Base-by-base conservation (phyloP, 305 asterid genomes). In the Solanum hybrid region DNA sequence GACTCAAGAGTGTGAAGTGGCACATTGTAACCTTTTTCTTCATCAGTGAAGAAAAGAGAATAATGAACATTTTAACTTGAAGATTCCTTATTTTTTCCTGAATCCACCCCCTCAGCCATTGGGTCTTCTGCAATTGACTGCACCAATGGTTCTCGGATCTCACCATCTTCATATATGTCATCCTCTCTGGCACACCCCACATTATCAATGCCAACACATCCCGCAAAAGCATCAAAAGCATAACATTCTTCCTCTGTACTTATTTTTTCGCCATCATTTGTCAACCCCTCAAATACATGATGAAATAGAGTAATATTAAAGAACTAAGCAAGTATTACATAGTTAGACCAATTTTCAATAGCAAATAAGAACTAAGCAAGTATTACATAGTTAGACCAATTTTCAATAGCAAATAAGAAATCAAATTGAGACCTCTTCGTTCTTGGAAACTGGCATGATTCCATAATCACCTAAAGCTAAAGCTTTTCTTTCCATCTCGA, bases 101-200 rank as follows among this genome's bases (percentile, higher is more conserved):
- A 90, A 71, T 90, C 90, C 90, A 89, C 75, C 86, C 64, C 94
- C 74, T 80, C 92, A 73, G 36, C 89, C 89, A 89, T 89, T 74
- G 11, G 69, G 24, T 57, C 24, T 57, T 18, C 69, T 7, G 5
- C 69, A 57, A 57, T 18, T 7, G 94, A 91, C 82, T 37, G 91
- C 79, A 86, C 91, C 20, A 89, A 22, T 24, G 94, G 91, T 89
- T 94, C 98, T 91, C 97, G 94, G 88, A 97, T 93, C 92, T 97
- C 98, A 87, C 99, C 98, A 81, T 97, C 99, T 94, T 96, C 99
- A 90, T 88, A 94, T n/a, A 95, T 97, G 61, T 93, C 97, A 91
- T 95, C 96, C 91, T 94, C 98, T 90, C 91, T 93, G 51, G 18
- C 5, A 18, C 69, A 57, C 2, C 11, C 69, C 69, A 57, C 69